These are phyloP conservation scores for Yamadazyma songkhlaensis DNA, from an alignment of 1,139 yeast species.

Conservation along the genomic window DNA sequence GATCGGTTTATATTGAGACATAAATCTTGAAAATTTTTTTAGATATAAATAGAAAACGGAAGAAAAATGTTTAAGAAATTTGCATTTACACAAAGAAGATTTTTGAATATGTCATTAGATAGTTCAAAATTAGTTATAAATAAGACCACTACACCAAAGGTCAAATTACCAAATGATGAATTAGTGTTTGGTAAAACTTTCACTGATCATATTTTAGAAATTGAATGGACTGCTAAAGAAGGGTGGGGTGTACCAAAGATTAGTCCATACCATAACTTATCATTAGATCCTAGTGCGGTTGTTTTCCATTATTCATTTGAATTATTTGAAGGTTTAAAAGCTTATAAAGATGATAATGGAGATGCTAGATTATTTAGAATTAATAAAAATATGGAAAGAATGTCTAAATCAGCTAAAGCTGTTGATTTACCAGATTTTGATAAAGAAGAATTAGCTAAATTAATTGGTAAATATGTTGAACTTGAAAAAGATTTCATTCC, in stretches of 20 bases:
- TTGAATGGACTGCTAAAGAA: slow-evolving; percentile 71
- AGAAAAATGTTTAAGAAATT: slow-evolving; percentile 5
- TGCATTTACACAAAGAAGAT: slow-evolving; percentile 1
- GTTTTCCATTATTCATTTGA: slow-evolving; percentile 96
- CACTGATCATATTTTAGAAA: slow-evolving; percentile 86
- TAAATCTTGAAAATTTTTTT: neutral
- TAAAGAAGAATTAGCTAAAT: slow-evolving; percentile 67
- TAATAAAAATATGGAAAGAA: slow-evolving; percentile 85
- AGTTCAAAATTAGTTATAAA: slow-evolving; percentile 64
- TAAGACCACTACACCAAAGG: slow-evolving; percentile 58
- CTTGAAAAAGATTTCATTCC: slow-evolving; percentile 81
- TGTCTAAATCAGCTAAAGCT: slow-evolving; percentile 84
- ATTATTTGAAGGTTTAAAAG: slow-evolving; percentile 95
- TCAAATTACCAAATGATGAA: slow-evolving; percentile 66
- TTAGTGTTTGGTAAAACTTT: slow-evolving; percentile 84
- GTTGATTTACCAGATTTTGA: slow-evolving; percentile 87
- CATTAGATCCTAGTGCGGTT: slow-evolving; percentile 80
- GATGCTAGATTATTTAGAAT: slow-evolving; percentile 84
- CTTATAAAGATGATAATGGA: slow-evolving; percentile 71
- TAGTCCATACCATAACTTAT: slow-evolving; percentile 74
- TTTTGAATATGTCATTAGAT: slow-evolving; percentile 43
- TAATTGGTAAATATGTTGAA: slow-evolving; percentile 70
- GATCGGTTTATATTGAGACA: neutral
- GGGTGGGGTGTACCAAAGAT: slow-evolving; percentile 92
- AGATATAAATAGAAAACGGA: neutral